Evolutionary conservation across 768 basidiomycete species (phyloP), one percentile per base, ranked within the genome.

Genomic region (Tubosaeta sp.): DNA sequence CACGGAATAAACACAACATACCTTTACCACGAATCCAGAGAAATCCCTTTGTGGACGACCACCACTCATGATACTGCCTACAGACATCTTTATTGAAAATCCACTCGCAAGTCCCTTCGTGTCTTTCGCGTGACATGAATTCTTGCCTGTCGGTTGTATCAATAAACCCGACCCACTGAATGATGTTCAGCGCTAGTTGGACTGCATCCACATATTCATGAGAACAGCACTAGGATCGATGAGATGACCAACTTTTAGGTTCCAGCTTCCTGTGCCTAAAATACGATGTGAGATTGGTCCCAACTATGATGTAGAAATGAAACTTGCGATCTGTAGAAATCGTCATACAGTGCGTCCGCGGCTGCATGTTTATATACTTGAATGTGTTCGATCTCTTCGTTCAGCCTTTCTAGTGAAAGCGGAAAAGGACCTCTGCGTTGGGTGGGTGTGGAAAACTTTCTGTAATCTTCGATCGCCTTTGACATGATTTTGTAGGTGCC

Each of bases 1-100:
- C 12, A 13, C 6, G 29, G 4, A 48, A 43, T 10, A 34, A 43
- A 45, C 4, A 46, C 1, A 22, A 39, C 53, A 42, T 31, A 57
- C 64, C 55, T 62, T 56, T 59, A 17, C 64, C 65, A 33, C 57
- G 41, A 47, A 65, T 61, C 64, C 65, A 65, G 33, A 66, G 53
- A 14, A 65, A 64, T 3, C 65, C 62, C 31, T 57, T 45, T 19
- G 48, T 55, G 2, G 57, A 46, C 25, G 44, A 53, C 52, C 56
- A 34, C 63, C 64, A 64, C 8, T 58, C 56, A 17, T 57, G 48
- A 25, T 62, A 66, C 12, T 37, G 32, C 26, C 37, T 47, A 39
- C 62, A 65, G 19, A 57, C 9, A 39, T 64, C 50, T 22, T 26
- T 37, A 16, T 62, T 51, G 37, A 65, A 59, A 17, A 65, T 35